Base-by-base conservation (phyloP, 2,329 filamentous ascomycete species). In the Talaromyces sp. region DNA sequence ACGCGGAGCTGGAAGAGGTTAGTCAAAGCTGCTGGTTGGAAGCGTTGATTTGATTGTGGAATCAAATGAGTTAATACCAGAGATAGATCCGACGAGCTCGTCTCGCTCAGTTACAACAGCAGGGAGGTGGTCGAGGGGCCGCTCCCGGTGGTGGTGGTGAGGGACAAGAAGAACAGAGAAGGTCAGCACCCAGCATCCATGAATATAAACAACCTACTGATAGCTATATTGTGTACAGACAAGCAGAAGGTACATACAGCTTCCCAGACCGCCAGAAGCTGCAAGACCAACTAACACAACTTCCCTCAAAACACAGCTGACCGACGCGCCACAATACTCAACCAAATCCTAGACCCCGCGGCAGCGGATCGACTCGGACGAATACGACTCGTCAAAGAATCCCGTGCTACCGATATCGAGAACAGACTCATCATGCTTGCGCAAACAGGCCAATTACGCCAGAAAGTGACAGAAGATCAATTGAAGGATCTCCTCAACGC, bases 301-400 rank as follows among this genome's bases (percentile, higher is more conserved):
- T 28, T 4, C 7, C 25, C 19, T 28, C 21, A 15, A 15, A 21
- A 2, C 17, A 13, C 57, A 71, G 70, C 66, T 56, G 70, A 74
- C 31, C 70, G 69, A 55, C 70, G 68, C 58, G 63, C 70, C 59
- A 60, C 70, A 19, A 88, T 97, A 66, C 86, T 99, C 62, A 84
- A 83, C 66, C 94, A 97, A 76, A 97, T 99, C 78, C 89, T 99
- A 62, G 87, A 92, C 68, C 94, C 94, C 64, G 91, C 93, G 70
- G 94, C 94, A 17, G 89, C 91, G 61, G 94, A 99, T 77, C 89
- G 94, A 13, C 83, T 99, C 1, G 91, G 90, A 58, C 90, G 94
- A 64, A 97, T 99, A 77, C 88, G 93, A 35, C 86, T 99, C 61
- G 94, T 99, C 70, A 97, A 97, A 77, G 91, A 92, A 72, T 87